phyloP scores from a whole-genome alignment of 2,329 filamentous ascomycete species.

The Verticillium tricorpus region DNA sequence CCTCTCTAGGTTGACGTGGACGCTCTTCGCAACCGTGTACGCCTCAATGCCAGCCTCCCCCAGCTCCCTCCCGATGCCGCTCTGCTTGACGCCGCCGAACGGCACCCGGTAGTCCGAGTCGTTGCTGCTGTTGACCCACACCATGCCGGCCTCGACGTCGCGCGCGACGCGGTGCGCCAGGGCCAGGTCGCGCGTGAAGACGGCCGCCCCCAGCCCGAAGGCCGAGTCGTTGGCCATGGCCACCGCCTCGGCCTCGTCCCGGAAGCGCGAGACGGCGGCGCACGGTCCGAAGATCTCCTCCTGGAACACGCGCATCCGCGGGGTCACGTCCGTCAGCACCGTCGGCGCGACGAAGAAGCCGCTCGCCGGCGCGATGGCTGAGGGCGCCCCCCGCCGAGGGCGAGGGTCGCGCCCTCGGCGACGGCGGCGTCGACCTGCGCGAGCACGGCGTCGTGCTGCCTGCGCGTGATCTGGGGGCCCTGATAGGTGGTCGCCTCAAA shows the following conservation, averaged over 20 bases:
- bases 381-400: constrained; percentile 20
- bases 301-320: constrained; percentile 19
- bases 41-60: constrained; percentile 22
- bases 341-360: constrained; percentile 24
- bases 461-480: constrained; percentile 62
- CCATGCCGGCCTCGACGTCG: constrained; percentile 50
- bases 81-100: constrained; percentile 28
- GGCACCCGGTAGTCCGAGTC: constrained; percentile 24
- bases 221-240: constrained; percentile 36
- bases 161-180: constrained; percentile 34
- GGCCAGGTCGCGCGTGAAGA: constrained; percentile 52
- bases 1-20: constrained; percentile 19
- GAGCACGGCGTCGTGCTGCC: constrained; percentile 61
- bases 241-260: constrained; percentile 26
- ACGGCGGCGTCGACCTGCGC: constrained; percentile 62
- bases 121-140: constrained; percentile 33
- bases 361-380: constrained; percentile 29
- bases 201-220: constrained; percentile 50
- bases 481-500: constrained; percentile 61
- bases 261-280: constrained; percentile 21
- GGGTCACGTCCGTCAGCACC: constrained; percentile 20
- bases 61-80: constrained; percentile 24
- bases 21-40: constrained; percentile 23
- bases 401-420: constrained; percentile 53
- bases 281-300: constrained; percentile 28